phyloP scores from a whole-genome alignment of 2,329 filamentous ascomycete species.

The Colletotrichum coccodes region DNA sequence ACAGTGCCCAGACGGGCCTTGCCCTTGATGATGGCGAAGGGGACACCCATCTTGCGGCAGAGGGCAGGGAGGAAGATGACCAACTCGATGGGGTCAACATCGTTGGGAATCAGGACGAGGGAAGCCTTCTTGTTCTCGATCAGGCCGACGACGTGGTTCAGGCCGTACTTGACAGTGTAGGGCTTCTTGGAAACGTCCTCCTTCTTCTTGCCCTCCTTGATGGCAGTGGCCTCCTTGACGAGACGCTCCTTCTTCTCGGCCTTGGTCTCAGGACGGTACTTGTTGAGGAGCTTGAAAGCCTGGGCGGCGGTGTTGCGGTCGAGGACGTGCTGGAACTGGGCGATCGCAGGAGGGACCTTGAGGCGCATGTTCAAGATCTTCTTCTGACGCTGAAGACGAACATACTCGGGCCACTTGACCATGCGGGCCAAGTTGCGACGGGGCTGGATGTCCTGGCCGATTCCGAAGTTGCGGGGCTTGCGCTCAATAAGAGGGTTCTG shows the following conservation, averaged over 20 bases:
- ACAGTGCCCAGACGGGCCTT: constrained; percentile 99
- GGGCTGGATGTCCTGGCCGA: constrained; percentile 99
- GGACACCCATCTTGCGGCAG: constrained; percentile 99
- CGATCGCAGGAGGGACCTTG: constrained; percentile 97
- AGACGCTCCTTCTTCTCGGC: constrained; percentile 99
- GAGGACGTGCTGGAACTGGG: constrained; percentile 97
- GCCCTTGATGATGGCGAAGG: constrained; percentile 99
- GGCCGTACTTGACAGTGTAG: constrained; percentile 98
- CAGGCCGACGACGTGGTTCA: constrained; percentile 98
- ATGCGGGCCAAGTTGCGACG: constrained; percentile 95
- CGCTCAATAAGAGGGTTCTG: constrained; percentile 99
- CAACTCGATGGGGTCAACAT: constrained; percentile 99
- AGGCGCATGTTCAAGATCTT: constrained; percentile 98
- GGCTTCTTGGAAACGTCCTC: constrained; percentile 99
- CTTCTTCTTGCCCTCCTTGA: constrained; percentile 99
- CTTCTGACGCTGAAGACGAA: constrained; percentile 93
- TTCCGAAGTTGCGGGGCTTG: constrained; percentile 96
- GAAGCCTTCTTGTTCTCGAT: constrained; percentile 99
- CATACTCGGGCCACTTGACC: constrained; percentile 99
- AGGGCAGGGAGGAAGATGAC: constrained; percentile 99
- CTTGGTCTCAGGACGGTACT: constrained; percentile 99
- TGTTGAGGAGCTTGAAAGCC: constrained; percentile 99
- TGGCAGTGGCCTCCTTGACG: constrained; percentile 95
- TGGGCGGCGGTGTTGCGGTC: constrained; percentile 97
- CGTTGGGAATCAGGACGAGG: constrained; percentile 98